These are phyloP conservation scores for Mortierella polycephala DNA, from an alignment of 371 early-diverging fungal genomes.

Conservation along the genomic window DNA sequence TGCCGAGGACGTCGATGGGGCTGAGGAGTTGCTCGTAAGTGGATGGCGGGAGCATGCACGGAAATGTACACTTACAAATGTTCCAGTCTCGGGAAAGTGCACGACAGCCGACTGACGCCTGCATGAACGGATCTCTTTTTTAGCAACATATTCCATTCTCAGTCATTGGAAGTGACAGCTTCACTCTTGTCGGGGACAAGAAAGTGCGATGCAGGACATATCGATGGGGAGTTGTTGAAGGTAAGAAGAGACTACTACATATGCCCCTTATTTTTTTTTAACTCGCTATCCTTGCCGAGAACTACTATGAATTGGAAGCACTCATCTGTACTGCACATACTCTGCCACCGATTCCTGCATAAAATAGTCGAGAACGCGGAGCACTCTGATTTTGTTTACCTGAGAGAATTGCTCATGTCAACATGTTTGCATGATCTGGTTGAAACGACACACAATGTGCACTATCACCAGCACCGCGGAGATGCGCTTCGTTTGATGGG, in stretches of 20 bases:
- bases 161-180: constrained; percentile 89
- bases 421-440: constrained; percentile 85
- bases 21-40: constrained; percentile 74
- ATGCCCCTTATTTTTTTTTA: neutral
- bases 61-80: neutral
- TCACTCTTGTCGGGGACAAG: constrained; percentile 75
- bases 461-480: constrained; percentile 85
- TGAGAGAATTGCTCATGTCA: constrained; percentile 78
- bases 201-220: constrained; percentile 91
- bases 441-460: constrained; percentile 80
- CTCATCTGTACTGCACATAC: neutral
- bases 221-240: constrained; percentile 98
- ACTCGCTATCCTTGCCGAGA: neutral
- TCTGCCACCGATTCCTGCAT: neutral
- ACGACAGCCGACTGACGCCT: neutral
- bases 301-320: neutral
- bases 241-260: constrained; percentile 53
- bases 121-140: neutral
- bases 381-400: constrained; percentile 88
- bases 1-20: constrained; percentile 69
- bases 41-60: neutral
- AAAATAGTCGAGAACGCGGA: constrained; percentile 82
- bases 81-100: neutral
- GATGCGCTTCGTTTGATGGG: constrained; percentile 66
- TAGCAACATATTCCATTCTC: constrained; percentile 91